Percentiles rank a stretch among this genome's conserved stretches.
phyloP scores from a whole-genome alignment of 345 rosid genomes.

The Mallotus nudiflorus region DNA sequence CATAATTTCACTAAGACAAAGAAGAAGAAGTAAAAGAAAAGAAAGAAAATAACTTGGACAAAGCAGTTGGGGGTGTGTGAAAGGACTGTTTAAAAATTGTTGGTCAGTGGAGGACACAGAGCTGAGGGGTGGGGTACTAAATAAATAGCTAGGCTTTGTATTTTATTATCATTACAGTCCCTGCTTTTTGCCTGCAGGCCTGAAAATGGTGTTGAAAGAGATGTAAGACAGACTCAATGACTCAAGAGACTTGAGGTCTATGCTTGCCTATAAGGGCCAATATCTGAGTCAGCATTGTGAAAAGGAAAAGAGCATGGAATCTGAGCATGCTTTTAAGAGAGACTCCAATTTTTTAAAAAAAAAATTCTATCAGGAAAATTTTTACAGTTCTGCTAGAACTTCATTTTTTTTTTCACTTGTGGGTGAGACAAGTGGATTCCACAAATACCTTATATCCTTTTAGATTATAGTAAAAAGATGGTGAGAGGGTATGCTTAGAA shows the following conservation, averaged over 20 bases:
- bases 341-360: neutral
- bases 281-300: slow-evolving; percentile 27
- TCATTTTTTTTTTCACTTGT: neutral
- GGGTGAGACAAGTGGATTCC: slow-evolving; percentile 4
- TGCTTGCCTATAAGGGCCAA: neutral
- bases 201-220: slow-evolving; percentile 36
- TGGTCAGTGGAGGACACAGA: slow-evolving; percentile 29
- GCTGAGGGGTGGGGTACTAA: slow-evolving; percentile 17
- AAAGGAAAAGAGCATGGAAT: slow-evolving; percentile 10
- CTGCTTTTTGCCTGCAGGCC: slow-evolving; percentile 35
- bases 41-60: neutral
- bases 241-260: neutral
- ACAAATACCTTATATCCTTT: neutral
- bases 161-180: slow-evolving; percentile 23
- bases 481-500: slow-evolving; percentile 3
- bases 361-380: slow-evolving; percentile 2
- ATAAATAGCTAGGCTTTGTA: slow-evolving; percentile 17
- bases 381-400: neutral
- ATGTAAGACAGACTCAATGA: slow-evolving; percentile 15
- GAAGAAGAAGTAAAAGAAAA: neutral
- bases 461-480: neutral
- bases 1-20: slow-evolving; percentile 4
- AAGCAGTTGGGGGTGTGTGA: neutral
- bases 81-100: slow-evolving; percentile 7
- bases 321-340: neutral